These are phyloP conservation scores for Fraxinus americana DNA, from an alignment of 257 asterid species.

Conservation along the genomic window DNA sequence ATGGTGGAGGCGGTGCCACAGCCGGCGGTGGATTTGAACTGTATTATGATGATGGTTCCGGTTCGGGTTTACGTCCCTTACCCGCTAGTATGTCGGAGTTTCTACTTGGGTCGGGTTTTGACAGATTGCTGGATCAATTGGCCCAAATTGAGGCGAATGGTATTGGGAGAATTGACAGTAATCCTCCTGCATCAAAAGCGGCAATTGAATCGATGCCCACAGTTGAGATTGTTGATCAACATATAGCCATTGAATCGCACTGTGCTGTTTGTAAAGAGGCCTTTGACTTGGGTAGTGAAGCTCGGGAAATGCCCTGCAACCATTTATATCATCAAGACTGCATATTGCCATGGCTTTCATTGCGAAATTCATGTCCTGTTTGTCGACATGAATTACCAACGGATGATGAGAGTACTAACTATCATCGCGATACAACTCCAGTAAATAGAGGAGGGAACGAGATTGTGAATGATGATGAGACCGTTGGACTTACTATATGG, in stretches of 20 bases:
- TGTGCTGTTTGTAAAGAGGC: conserved; percentile 91
- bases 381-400: conserved; percentile 74
- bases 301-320: conserved; percentile 89
- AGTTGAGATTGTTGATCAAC: conserved; percentile 48
- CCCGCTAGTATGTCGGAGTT: conserved; percentile 81
- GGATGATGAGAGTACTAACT: conserved; percentile 36
- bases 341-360: conserved; percentile 75
- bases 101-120: conserved; percentile 81
- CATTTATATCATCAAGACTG: conserved; percentile 85
- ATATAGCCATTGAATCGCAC: conserved; percentile 50
- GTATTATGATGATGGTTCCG: conserved; percentile 81
- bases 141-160: conserved; percentile 76
- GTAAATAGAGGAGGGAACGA: conserved; percentile 39
- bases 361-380: conserved; percentile 84
- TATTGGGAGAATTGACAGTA: conserved; percentile 55
- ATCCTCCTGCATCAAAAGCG: conserved; percentile 81
- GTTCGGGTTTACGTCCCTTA: conserved; percentile 75
- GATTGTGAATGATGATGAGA: conserved; percentile 50
- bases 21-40: conserved; percentile 64
- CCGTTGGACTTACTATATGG: conserved; percentile 86
- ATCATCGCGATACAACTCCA: conserved; percentile 24
- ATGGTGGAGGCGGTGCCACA: conserved; percentile 36
- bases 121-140: conserved; percentile 70
- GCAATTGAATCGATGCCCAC: conserved; percentile 78
- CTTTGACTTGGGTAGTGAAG: conserved; percentile 66